Evolutionary conservation across 495 filamentous ascomycete species (phyloP).

Genomic region (Halenospora varia): DNA sequence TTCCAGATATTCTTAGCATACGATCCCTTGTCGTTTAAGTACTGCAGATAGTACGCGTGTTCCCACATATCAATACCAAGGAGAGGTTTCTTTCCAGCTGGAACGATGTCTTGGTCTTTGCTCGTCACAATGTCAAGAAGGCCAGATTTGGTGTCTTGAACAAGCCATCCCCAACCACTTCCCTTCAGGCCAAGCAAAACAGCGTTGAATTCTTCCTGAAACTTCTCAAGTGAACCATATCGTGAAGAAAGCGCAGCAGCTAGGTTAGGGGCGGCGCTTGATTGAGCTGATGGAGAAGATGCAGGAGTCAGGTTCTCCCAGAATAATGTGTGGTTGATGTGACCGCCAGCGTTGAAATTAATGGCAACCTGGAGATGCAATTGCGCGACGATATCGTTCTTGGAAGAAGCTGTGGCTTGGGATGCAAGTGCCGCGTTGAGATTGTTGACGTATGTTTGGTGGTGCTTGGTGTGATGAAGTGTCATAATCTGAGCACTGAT

Average conservation of each 20-base stretch:
- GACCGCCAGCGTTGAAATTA: conserved; percentile 91
- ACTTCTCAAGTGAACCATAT: conserved; percentile 60
- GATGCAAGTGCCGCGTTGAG: conserved; percentile 59
- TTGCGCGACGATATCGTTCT: conserved; percentile 23
- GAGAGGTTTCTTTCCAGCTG: conserved; percentile 70
- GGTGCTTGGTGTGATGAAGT: conserved; percentile 70
- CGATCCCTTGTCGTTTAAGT: conserved; percentile 80
- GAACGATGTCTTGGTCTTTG: conserved; percentile 82
- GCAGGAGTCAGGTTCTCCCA: conserved; percentile 85
- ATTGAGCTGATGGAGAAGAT: conserved; percentile 1
- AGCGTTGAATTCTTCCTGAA: conserved; percentile 82
- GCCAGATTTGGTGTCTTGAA: conserved; percentile 84
- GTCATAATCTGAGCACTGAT: conserved; percentile 97
- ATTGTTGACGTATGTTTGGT: conserved; percentile 68
- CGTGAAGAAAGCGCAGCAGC: conserved; percentile 3
- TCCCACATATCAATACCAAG: conserved; percentile 93
- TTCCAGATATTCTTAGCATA: conserved; percentile 81
- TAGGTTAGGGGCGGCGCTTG: conserved; percentile 4
- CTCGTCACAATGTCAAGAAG: conserved; percentile 72
- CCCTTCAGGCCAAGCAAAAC: conserved; percentile 88
- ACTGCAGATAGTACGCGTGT: conserved; percentile 69
- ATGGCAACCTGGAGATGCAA: conserved; percentile 61
- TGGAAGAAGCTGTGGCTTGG: conserved; percentile 6
- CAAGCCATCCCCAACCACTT: conserved; percentile 94
- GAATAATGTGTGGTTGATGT: conserved; percentile 93